Evolutionary conservation across 306 rosid species (phyloP).

Genomic region (Casuarina cunninghamiana): DNA sequence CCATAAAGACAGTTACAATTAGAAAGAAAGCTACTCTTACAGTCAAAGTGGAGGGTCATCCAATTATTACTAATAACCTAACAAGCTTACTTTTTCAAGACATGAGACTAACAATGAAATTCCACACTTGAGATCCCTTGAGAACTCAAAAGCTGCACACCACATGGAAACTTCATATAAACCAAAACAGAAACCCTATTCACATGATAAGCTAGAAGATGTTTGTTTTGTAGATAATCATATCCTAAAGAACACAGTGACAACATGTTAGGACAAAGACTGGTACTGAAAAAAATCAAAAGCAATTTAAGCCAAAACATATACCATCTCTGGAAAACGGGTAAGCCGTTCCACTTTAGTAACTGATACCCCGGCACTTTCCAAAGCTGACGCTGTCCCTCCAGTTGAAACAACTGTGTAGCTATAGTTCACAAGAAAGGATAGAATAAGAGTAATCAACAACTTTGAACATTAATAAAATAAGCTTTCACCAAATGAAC

Average conservation of each 20-base stretch:
- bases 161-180: neutral
- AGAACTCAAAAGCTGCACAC: neutral
- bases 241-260: neutral
- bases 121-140: neutral
- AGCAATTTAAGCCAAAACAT: constrained; percentile 4
- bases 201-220: neutral
- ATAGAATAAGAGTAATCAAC: neutral
- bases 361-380: constrained; percentile 74
- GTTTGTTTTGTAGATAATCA: neutral
- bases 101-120: neutral
- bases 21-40: neutral
- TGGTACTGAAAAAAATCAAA: constrained; percentile 9
- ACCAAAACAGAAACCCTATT: constrained; percentile 12
- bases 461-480: constrained; percentile 4
- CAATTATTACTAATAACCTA: neutral
- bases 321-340: constrained; percentile 82
- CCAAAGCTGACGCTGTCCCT: constrained; percentile 88
- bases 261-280: neutral
- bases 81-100: neutral
- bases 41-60: neutral
- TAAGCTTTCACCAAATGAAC: neutral
- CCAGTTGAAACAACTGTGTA: constrained; percentile 93
- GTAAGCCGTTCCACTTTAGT: constrained; percentile 90
- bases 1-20: neutral
- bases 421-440: constrained; percentile 34